A percentile compares a stretch with the other conserved stretches of the same genome.
These are phyloP conservation scores for Hypericum perforatum DNA, from an alignment of 345 rosid species.

Conservation along the genomic window DNA sequence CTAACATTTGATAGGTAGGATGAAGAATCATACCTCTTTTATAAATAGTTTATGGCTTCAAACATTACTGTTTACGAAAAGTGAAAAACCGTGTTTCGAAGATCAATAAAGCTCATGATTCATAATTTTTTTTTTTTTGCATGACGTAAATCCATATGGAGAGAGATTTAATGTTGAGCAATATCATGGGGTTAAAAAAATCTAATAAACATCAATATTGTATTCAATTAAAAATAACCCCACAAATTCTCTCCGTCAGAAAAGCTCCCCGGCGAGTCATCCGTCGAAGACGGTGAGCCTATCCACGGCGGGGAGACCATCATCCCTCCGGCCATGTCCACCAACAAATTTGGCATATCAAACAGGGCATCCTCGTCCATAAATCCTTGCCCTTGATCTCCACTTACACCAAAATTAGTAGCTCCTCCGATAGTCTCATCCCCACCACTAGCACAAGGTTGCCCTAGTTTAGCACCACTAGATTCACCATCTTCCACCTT, in stretches of 20 bases:
- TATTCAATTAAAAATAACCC: constrained; percentile 30
- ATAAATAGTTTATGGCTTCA: no score
- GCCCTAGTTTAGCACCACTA: background rate
- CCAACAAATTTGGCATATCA: constrained; percentile 71
- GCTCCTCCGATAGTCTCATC: no score
- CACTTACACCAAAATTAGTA: background rate
- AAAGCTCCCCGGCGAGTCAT: constrained; percentile 47
- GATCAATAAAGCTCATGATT: no score
- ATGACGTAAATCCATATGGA: no score
- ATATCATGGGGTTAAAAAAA: no score
- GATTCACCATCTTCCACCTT: constrained; percentile 21
- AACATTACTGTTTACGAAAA: no score
- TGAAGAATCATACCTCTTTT: no score
- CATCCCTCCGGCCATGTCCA: constrained; percentile 93
- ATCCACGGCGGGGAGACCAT: constrained; percentile 74
- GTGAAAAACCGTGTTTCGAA: no score
- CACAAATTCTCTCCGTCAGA: constrained; percentile 55
- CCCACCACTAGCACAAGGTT: background rate
- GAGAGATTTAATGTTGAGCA: no score
- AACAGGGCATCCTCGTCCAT: constrained; percentile 72
- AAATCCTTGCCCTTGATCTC: constrained; percentile 19
- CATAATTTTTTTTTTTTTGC: no score
- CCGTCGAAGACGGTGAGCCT: constrained; percentile 28
- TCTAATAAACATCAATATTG: no score
- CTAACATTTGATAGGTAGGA: no score